Evolutionary conservation across 2,329 filamentous ascomycete species (phyloP), one percentile per base, ranked within the genome.

Genomic region (Colletotrichum kahawae): DNA sequence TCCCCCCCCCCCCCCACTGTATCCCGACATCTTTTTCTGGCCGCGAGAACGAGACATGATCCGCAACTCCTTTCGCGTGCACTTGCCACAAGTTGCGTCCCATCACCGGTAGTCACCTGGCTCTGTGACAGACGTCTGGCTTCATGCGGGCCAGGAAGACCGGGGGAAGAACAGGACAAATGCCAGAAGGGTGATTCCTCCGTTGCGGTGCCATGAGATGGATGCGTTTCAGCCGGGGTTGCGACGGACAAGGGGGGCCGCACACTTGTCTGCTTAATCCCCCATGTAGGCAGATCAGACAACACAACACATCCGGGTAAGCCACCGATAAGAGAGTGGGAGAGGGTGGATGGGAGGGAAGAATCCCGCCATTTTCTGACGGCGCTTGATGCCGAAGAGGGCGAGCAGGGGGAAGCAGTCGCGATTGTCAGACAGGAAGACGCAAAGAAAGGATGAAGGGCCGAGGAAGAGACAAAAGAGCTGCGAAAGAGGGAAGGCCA

Each of bases 181-280:
- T 38, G 51, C n/a, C 27, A 34, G 31, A 62, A 43, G 27, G 21
- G 71, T n/a, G 56, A 62, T 31, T n/a, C 38, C 43, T 57, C 29
- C n/a, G 33, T 34, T 31, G 43, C 24, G 62, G 36, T 62, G 38
- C 62, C 56, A 14, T 71, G 72, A 34, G 16, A 71, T 62, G n/a
- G 33, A 48, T 48, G 29, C n/a, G 72, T 75, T 72, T 75, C 72
- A 75, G 72, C 56, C 66, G n/a, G 43, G 34, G 27, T 51, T 71
- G 67, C 27, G 38, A 66, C 59, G n/a, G 67, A 63, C 60, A 51
- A 21, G 60, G 60, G 67, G 51, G 67, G 51, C 31, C 33, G 31
- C 33, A 24, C 62, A 27, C 63, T 48, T 51, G 51, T 43, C 36
- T 43, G 36, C 36, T 43, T 16, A 38, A 21, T 24, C 51, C 67